Evolutionary conservation across 768 basidiomycete species (phyloP).

Genomic region (Cyclocybe cylindracea): DNA sequence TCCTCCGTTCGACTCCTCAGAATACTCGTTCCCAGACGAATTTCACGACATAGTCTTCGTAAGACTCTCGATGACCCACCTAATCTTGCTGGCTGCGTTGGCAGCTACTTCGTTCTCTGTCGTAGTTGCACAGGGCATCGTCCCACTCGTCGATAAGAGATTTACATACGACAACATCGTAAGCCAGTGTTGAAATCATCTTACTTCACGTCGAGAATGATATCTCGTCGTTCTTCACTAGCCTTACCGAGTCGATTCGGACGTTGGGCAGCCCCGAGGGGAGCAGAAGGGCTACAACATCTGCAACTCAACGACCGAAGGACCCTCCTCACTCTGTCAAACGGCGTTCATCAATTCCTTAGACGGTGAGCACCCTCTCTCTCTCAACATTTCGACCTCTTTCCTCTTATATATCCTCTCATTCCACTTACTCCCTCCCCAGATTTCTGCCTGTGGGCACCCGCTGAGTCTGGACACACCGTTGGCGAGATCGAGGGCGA

Average conservation of each 20-base stretch:
- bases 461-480: constrained; percentile 45
- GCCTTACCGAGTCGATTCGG: constrained; percentile 39
- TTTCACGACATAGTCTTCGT: too few species aligned
- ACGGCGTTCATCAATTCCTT: constrained; percentile 59
- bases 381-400: background rate
- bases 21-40: too few species aligned
- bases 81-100: too few species aligned
- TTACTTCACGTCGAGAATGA: too few species aligned
- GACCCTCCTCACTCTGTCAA: constrained; percentile 59
- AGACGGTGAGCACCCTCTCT: constrained; percentile 21
- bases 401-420: background rate
- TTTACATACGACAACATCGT: constrained; percentile 33
- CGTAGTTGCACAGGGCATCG: background rate
- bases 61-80: too few species aligned
- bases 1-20: too few species aligned
- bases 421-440: background rate
- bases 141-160: constrained; percentile 13
- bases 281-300: constrained; percentile 64
- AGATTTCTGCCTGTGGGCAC: constrained; percentile 77
- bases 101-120: too few species aligned
- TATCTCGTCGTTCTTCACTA: constrained; percentile 4
- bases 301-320: constrained; percentile 69
- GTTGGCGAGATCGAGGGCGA: constrained; percentile 73
- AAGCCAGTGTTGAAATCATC: background rate
- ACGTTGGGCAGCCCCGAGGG: constrained; percentile 33